Evolutionary conservation across 2,329 filamentous ascomycete species (phyloP).

Genomic region (Exophiala xenobiotica): DNA sequence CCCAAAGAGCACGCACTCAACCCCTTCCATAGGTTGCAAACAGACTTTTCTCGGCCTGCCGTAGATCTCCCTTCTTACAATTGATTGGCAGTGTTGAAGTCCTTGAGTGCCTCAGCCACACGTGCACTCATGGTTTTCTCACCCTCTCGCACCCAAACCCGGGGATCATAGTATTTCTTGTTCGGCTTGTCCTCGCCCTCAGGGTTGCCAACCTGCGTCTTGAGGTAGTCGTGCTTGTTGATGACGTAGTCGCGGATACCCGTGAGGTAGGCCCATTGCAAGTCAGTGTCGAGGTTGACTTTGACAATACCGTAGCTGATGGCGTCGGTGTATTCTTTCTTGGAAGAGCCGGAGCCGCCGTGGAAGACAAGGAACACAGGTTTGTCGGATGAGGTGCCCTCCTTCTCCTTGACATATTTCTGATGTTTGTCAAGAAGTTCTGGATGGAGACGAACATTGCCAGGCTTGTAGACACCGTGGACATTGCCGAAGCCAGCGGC

Average conservation of each 20-base stretch:
- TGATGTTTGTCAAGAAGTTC: constrained; percentile 98
- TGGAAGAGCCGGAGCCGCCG: constrained; percentile 88
- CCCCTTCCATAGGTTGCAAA: not conserved
- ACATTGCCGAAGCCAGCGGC: constrained; percentile 98
- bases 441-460: constrained; percentile 95
- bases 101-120: constrained; percentile 75
- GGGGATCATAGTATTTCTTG: constrained; percentile 92
- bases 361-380: constrained; percentile 99
- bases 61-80: constrained; percentile 54
- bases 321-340: constrained; percentile 85
- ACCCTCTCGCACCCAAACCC: constrained; percentile 87
- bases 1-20: constrained; percentile 3
- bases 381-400: constrained; percentile 71
- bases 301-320: constrained; percentile 96
- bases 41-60: not conserved
- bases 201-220: constrained; percentile 86
- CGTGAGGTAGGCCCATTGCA: constrained; percentile 89
- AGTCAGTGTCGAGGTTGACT: constrained; percentile 98
- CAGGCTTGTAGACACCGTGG: constrained; percentile 98
- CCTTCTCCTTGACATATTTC: constrained; percentile 80
- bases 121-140: constrained; percentile 94
- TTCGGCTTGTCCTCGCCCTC: constrained; percentile 97
- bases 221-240: constrained; percentile 92
- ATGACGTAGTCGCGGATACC: constrained; percentile 94
- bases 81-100: constrained; percentile 85